These are phyloP conservation scores for Chytriomyces sp. DNA, from an alignment of 192 early-diverging fungal genomes.

Conservation along the genomic window DNA sequence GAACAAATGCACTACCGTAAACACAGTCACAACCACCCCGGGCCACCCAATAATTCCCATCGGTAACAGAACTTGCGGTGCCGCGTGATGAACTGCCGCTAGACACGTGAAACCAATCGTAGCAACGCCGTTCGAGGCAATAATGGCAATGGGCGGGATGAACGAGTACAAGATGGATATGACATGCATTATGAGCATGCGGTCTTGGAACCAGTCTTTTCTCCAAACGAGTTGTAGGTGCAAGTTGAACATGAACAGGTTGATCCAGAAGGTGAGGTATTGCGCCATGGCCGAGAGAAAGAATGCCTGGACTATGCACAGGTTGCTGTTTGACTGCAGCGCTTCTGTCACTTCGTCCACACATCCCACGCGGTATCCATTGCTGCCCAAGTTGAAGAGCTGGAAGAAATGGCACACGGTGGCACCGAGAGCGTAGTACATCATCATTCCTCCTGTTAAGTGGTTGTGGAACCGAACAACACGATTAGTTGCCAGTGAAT, in stretches of 20 bases:
- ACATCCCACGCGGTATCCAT: conserved; percentile 2
- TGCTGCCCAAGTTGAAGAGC: not conserved
- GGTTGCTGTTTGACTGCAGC: not conserved
- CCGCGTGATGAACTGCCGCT: not conserved
- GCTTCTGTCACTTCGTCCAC: conserved; percentile 1
- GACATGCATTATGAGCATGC: not conserved
- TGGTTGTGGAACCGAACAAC: too few species aligned
- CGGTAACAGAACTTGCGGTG: not conserved
- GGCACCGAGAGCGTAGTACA: not conserved
- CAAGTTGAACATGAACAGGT: conserved; percentile 4
- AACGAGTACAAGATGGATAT: not conserved
- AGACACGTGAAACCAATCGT: not conserved
- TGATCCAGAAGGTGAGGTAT: not conserved
- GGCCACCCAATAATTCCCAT: conserved; percentile 4
- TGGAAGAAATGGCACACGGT: not conserved
- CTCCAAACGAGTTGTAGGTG: conserved; percentile 2
- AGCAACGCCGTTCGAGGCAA: not conserved
- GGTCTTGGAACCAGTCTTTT: conserved; percentile 1
- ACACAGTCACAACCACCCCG: conserved; percentile 6
- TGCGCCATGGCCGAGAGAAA: not conserved
- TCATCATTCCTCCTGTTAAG: not conserved
- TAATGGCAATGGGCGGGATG: not conserved
- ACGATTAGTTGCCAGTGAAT: too few species aligned
- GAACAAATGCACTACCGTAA: conserved; percentile 6
- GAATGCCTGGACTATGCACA: not conserved